Evolutionary conservation across 192 early-diverging fungal genomes (phyloP).

Genomic region (Coemansia sp.): DNA sequence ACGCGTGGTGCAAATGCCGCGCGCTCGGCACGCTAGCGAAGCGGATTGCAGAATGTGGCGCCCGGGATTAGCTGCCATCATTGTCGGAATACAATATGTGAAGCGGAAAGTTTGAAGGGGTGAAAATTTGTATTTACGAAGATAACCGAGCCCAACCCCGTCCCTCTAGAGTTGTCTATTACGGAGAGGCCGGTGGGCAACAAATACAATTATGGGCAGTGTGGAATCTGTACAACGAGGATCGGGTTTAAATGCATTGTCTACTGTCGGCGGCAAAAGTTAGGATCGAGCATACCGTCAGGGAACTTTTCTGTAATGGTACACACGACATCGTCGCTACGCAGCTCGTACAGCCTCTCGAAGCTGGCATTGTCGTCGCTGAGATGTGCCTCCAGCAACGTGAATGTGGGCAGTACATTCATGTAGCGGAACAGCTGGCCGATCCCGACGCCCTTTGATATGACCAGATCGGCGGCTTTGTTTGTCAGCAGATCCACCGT

Average conservation of each 20-base stretch:
- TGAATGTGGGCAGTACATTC: conserved; percentile 49
- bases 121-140: neutral
- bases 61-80: conserved; percentile 1
- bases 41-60: neutral
- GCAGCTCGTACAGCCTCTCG: conserved; percentile 46
- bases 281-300: conserved; percentile 47
- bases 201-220: neutral
- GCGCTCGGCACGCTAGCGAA: neutral
- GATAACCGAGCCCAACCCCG: no score
- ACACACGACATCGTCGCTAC: conserved; percentile 46
- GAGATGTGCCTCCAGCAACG: conserved; percentile 42
- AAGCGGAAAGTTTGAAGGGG: neutral
- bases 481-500: conserved; percentile 40
- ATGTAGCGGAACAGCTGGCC: conserved; percentile 56
- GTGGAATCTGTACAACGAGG: neutral
- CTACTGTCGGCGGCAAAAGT: conserved; percentile 19
- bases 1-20: conserved; percentile 14
- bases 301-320: conserved; percentile 45
- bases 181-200: neutral
- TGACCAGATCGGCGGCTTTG: conserved; percentile 46
- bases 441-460: conserved; percentile 51
- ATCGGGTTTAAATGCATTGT: neutral
- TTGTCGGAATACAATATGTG: neutral
- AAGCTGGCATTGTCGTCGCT: conserved; percentile 50
- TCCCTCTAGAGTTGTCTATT: neutral